Base-by-base conservation (phyloP, 768 basidiomycete species). In the Tephrocybe sp. region DNA sequence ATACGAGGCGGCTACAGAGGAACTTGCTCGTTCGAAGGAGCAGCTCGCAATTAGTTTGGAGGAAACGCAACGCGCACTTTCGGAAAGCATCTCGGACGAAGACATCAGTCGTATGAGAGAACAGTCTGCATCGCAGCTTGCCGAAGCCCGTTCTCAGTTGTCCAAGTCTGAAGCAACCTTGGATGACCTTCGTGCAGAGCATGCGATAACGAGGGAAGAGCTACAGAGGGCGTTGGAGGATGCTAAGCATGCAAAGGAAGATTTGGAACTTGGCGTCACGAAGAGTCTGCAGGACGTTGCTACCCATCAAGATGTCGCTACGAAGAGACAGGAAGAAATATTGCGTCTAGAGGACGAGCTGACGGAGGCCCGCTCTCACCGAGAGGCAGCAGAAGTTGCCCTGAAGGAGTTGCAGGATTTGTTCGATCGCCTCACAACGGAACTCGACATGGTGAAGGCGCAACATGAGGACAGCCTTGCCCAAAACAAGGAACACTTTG, bases 111-210 rank as follows among this genome's bases (percentile, higher is more conserved):
- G 61, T 36, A 58, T 77, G 34, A 66, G 61, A 44, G 60, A 67
- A 29, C 60, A 65, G 45, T 72, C 76, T 39, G 58, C 67, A 3
- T 62, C 67, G 42, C 71, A 72, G 27, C 50, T 77, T 47, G 63
- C 60, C 5, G 58, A 58, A 18, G 49, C 80, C 19, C 69, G 69
- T 42, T 56, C 58, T 15, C 73, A 61, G 31, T 63, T 79, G n/a
- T 58, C 63, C 8, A 62, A 69, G 24, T 66, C 61, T 24, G 62
- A 61, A 33, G 61, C 58, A 38, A 62, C 71, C 16, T 52, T 79
- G 24, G 63, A 67, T 31, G 62, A 69, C 27, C 60, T 73, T 10
- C 67, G 63, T 49, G 61, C 61, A 12, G 60, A 62, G 7, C 61
- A 70, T 34, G 58, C 64, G 25, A 67, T 69, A 8, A 59, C 63